Conservation (phyloP, 2,329 filamentous ascomycete genomes). For the Gnomoniopsis sp. region DNA sequence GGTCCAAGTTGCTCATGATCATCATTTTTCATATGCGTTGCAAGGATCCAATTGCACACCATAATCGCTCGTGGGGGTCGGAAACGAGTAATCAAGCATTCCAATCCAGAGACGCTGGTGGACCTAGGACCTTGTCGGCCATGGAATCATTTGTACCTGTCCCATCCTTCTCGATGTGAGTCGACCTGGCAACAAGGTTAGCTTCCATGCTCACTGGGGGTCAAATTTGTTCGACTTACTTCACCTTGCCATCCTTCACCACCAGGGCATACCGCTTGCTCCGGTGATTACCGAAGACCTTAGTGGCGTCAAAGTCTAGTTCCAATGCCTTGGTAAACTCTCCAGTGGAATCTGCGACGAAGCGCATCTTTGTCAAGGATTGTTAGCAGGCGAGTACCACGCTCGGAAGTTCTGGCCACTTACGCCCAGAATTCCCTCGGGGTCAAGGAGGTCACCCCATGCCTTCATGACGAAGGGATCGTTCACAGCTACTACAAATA, state of each 20-base stretch:
- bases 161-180: slow-evolving; percentile 84
- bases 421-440: slow-evolving; percentile 71
- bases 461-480: slow-evolving; percentile 97
- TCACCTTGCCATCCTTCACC: slow-evolving; percentile 81
- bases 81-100: background rate
- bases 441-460: slow-evolving; percentile 77
- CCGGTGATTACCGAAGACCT: slow-evolving; percentile 77
- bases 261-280: slow-evolving; percentile 87
- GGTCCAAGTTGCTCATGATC: background rate
- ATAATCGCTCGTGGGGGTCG: background rate
- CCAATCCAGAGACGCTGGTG: slow-evolving; percentile 11
- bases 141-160: slow-evolving; percentile 60
- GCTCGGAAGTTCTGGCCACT: slow-evolving; percentile 32
- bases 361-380: slow-evolving; percentile 66
- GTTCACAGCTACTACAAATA: slow-evolving; percentile 91
- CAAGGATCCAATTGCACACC: background rate
- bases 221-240: slow-evolving; percentile 28
- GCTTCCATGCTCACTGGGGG: background rate
- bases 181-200: slow-evolving; percentile 35
- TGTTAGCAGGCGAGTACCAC: background rate
- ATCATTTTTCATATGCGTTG: too few relatives aligned
- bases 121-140: slow-evolving; percentile 49
- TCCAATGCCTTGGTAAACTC: slow-evolving; percentile 82
- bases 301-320: slow-evolving; percentile 72
- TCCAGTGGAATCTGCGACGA: slow-evolving; percentile 77